Evolutionary conservation across 441 rosid species (phyloP), one percentile per base, ranked within the genome.

Genomic region (Gossypium gossypioides): DNA sequence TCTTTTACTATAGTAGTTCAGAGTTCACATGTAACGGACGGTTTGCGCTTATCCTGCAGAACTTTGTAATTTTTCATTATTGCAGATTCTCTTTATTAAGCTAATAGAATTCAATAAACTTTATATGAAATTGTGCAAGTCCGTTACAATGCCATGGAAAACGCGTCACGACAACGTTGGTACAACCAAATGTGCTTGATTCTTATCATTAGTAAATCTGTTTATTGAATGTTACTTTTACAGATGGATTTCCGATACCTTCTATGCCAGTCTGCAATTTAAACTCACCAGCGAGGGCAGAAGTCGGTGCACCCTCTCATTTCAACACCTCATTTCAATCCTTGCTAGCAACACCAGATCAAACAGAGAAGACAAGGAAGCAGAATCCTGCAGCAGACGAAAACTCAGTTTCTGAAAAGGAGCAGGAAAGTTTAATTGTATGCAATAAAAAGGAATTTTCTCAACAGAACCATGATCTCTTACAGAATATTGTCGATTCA

Each of bases 201-300:
- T 42, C 8, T 29, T 59, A 34, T 48, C 72, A 56, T 48, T 71
- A 29, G 16, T 67, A 37, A 25, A 19, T 48, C 32, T 34, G 46
- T 44, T 72, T 75, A 34, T 64, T 54, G 54, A 74, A 25, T 40
- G 60, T 21, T 37, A 25, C 48, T 76, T 77, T 48, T 79, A 46
- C 90, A 90, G 98, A 83, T 80, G 91, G 74, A 71, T 71, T 80
- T 76, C 86, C 86, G 12, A 40, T 74, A 80, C 63, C 82, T 77
- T 77, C 60, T 54, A 77, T 61, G 58, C 75, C 82, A 5, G 75
- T 69, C 75, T 80, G 82, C 79, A 81, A 85, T 78, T 74, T 80
- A 48, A 89, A 84, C 82, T 74, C 84, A 44, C 82, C 80, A 55
- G 84, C 86, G 19, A 82, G 82, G 76, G 32, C 74, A 74, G 89